Evolutionary conservation across 371 early-diverging fungal species (phyloP).

Genomic region (Mucor mucedo): DNA sequence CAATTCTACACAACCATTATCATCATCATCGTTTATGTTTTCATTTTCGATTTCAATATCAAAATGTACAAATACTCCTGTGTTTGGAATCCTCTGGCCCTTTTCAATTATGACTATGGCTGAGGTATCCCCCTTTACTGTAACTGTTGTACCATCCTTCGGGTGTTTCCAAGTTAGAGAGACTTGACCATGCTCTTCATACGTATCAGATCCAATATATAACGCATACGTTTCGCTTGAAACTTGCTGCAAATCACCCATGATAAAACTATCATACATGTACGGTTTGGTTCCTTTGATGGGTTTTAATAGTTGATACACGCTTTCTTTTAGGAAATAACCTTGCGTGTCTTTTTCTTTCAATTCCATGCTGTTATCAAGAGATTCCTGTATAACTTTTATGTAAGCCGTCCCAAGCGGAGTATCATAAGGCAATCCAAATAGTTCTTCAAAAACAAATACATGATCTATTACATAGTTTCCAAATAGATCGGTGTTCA

Average conservation of each 20-base stretch:
- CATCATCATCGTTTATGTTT: too few relatives aligned
- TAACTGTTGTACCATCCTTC: too few relatives aligned
- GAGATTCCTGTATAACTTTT: not conserved
- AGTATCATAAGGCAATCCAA: not conserved
- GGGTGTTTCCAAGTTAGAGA: too few relatives aligned
- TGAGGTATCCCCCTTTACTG: too few relatives aligned
- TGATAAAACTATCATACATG: not conserved
- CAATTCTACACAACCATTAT: too few relatives aligned
- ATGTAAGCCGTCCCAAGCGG: not conserved
- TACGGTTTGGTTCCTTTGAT: not conserved
- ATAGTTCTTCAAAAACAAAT: not conserved
- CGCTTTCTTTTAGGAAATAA: not conserved
- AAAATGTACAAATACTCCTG: too few relatives aligned
- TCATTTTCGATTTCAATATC: too few relatives aligned
- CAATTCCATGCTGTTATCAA: not conserved
- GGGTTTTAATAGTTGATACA: not conserved
- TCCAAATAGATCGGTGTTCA: not conserved
- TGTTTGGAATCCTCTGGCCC: too few relatives aligned
- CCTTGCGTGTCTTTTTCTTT: not conserved
- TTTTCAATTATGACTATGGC: too few relatives aligned
- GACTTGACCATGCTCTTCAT: not conserved
- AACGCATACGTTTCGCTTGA: not conserved
- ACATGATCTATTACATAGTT: not conserved
- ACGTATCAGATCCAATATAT: not conserved
- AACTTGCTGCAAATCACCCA: not conserved